A percentile compares a stretch with the other conserved stretches of the same genome.
These are phyloP conservation scores for Salvia sclarea DNA, from an alignment of 305 asterid genomes.

Conservation along the genomic window DNA sequence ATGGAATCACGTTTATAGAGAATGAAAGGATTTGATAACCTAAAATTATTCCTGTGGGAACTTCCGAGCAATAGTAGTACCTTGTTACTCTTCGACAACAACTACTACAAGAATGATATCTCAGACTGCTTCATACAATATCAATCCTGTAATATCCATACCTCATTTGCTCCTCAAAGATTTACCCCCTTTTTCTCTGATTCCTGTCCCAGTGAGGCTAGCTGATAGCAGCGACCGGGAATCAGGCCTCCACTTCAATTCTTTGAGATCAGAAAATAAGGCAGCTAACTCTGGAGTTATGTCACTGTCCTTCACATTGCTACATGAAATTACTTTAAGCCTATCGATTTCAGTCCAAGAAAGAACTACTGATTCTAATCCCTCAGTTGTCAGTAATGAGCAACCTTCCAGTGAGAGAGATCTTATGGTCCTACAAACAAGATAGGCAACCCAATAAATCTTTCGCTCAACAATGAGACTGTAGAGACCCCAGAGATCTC, in stretches of 20 bases:
- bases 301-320: slow-evolving; percentile 71
- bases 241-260: slow-evolving; percentile 86
- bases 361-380: slow-evolving; percentile 70
- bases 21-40: neutral
- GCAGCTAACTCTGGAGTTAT: slow-evolving; percentile 68
- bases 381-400: slow-evolving; percentile 74
- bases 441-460: slow-evolving; percentile 15
- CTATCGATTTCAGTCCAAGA: slow-evolving; percentile 67
- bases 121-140: neutral
- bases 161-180: slow-evolving; percentile 55
- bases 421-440: slow-evolving; percentile 55
- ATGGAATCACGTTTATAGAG: slow-evolving; percentile 3
- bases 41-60: neutral
- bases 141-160: neutral
- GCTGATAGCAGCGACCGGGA: slow-evolving; percentile 58
- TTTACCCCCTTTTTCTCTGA: slow-evolving; percentile 70
- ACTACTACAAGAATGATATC: neutral
- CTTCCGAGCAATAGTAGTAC: neutral
- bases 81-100: slow-evolving; percentile 9
- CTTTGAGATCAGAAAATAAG: slow-evolving; percentile 73
- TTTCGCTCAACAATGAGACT: neutral
- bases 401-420: slow-evolving; percentile 82
- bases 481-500: neutral
- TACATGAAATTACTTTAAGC: slow-evolving; percentile 78
- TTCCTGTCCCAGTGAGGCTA: slow-evolving; percentile 70